These are phyloP conservation scores for Rosa persica DNA, from an alignment of 306 rosid species.

Conservation along the genomic window DNA sequence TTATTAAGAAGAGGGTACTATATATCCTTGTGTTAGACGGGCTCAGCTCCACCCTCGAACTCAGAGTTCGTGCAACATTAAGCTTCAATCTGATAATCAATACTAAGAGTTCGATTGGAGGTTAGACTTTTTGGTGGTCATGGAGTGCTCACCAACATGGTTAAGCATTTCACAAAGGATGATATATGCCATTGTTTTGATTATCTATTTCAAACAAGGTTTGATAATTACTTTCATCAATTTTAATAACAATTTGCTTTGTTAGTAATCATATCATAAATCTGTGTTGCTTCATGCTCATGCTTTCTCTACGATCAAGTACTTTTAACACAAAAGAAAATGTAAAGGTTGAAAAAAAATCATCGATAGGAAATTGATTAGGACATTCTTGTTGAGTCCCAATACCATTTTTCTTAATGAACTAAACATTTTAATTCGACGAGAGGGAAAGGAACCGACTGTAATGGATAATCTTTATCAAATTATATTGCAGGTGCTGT, in stretches of 20 bases:
- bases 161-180: not conserved
- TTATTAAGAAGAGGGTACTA: too few relatives aligned
- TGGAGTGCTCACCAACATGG: not conserved
- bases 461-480: not conserved
- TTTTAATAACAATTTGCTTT: too few relatives aligned
- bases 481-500: not conserved
- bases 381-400: too few relatives aligned
- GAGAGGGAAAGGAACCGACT: not conserved
- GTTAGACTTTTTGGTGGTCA: not conserved
- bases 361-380: too few relatives aligned
- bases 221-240: not conserved
- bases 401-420: too few relatives aligned
- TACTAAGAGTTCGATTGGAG: not conserved
- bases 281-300: not conserved
- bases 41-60: too few relatives aligned
- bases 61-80: too few relatives aligned
- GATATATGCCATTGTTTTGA: not conserved
- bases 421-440: not conserved
- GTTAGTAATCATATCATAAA: not conserved
- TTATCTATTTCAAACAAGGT: constrained; percentile 1
- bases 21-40: too few relatives aligned
- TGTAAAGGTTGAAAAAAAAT: too few relatives aligned
- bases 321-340: not conserved
- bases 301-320: not conserved
- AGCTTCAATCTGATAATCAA: too few relatives aligned